Evolutionary conservation across 1,284 basidiomycete species (phyloP).

Genomic region (Leucoagaricus sp.): DNA sequence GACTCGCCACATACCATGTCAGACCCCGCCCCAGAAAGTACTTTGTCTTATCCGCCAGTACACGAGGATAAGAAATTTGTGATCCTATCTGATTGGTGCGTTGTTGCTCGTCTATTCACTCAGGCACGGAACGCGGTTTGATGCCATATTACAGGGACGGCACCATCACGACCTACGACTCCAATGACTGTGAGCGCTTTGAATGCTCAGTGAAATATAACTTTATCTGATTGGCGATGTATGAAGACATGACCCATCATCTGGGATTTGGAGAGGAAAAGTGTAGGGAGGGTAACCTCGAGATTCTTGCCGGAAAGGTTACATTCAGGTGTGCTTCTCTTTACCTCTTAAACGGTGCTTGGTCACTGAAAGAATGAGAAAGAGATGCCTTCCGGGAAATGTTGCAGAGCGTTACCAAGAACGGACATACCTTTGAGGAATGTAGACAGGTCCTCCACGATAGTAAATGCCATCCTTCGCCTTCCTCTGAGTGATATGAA

Average conservation of each 20-base stretch:
- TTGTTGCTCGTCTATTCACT: constrained; percentile 21
- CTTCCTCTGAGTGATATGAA: not conserved
- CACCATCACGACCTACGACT: constrained; percentile 88
- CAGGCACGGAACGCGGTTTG: not conserved
- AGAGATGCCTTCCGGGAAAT: constrained; percentile 83
- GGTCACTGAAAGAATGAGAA: not conserved
- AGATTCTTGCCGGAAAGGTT: constrained; percentile 63
- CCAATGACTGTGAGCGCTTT: constrained; percentile 78
- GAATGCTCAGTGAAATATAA: not conserved
- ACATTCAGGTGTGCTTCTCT: constrained; percentile 66
- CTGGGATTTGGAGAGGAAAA: constrained; percentile 72
- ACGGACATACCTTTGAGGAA: constrained; percentile 75
- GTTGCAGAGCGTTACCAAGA: constrained; percentile 70
- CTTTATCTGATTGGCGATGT: not conserved
- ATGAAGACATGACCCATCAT: constrained; percentile 73
- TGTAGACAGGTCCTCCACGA: constrained; percentile 68
- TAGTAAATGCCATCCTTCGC: constrained; percentile 28
- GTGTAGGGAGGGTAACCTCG: constrained; percentile 70
- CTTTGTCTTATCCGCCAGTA: constrained; percentile 77
- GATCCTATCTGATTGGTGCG: constrained; percentile 87
- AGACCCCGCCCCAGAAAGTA: constrained; percentile 53
- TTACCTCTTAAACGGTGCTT: not conserved
- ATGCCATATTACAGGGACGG: constrained; percentile 67
- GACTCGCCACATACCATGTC: constrained; percentile 20
- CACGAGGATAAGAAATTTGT: constrained; percentile 83